These are phyloP conservation scores for Paraleonurus japonicus DNA, from an alignment of 257 asterid genomes.

Conservation along the genomic window DNA sequence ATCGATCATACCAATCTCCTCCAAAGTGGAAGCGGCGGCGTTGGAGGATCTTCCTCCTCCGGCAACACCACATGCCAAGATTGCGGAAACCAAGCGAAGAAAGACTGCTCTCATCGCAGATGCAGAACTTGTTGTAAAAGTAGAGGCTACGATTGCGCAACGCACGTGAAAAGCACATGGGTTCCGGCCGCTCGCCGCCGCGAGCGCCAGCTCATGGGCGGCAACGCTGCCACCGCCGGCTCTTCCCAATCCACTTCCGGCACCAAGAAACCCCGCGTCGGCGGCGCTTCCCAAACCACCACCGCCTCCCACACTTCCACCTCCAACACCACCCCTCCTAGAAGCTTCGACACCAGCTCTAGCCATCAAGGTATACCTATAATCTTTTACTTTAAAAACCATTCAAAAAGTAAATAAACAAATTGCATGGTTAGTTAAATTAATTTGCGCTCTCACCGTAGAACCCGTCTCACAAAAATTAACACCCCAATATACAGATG, in stretches of 20 bases:
- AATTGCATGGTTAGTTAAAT: too few relatives aligned
- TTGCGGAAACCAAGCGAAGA: slow-evolving; percentile 74
- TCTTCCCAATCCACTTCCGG: slow-evolving; percentile 63
- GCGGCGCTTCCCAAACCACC: slow-evolving; percentile 56
- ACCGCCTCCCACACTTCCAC: slow-evolving; percentile 73
- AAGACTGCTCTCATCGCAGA: slow-evolving; percentile 56
- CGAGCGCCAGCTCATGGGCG: slow-evolving; percentile 50
- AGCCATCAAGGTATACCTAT: slow-evolving; percentile 76
- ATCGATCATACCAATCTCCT: slow-evolving; percentile 27
- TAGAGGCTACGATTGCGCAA: slow-evolving; percentile 54
- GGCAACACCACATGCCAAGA: slow-evolving; percentile 51
- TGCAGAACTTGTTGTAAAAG: slow-evolving; percentile 69
- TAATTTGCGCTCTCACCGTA: too few relatives aligned
- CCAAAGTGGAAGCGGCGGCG: too few relatives aligned
- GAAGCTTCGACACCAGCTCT: slow-evolving; percentile 71
- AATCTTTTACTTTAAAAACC: too few relatives aligned
- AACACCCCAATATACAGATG: too few relatives aligned
- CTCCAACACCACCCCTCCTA: slow-evolving; percentile 64
- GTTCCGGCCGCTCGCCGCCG: slow-evolving; percentile 77
- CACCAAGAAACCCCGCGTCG: slow-evolving; percentile 61
- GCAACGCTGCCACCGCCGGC: slow-evolving; percentile 38
- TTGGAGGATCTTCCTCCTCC: slow-evolving; percentile 21
- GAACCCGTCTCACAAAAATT: too few relatives aligned
- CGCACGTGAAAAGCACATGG: slow-evolving; percentile 75
- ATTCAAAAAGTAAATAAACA: too few relatives aligned